Percentiles rank a stretch among this genome's conserved stretches.
These are phyloP conservation scores for Cylindrodendrum hubeiense DNA, from an alignment of 2,329 filamentous ascomycete genomes.

Conservation along the genomic window DNA sequence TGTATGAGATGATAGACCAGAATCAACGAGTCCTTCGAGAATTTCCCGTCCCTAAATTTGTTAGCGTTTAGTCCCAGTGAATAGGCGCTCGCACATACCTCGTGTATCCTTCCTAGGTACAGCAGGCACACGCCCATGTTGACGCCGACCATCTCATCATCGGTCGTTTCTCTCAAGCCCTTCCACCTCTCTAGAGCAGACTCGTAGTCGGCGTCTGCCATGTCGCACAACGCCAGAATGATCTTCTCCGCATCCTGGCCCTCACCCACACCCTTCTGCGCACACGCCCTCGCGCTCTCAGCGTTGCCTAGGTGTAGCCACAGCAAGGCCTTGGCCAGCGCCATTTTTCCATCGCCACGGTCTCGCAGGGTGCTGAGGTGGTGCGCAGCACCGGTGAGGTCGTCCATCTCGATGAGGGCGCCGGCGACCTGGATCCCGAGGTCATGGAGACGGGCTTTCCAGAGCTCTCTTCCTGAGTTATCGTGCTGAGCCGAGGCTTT, in stretches of 20 bases:
- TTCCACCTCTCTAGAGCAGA: conserved; percentile 74
- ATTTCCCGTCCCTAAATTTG: conserved; percentile 69
- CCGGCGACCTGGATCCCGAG: conserved; percentile 77
- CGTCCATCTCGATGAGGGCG: conserved; percentile 86
- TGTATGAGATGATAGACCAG: conserved; percentile 78
- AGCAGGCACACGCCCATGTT: conserved; percentile 88
- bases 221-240: conserved; percentile 77
- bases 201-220: conserved; percentile 82
- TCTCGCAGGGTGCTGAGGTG: conserved; percentile 74
- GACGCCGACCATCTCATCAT: conserved; percentile 79
- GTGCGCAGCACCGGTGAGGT: conserved; percentile 81
- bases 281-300: conserved; percentile 70
- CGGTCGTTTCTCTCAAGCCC: conserved; percentile 54
- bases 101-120: conserved; percentile 81
- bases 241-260: conserved; percentile 58
- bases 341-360: conserved; percentile 54
- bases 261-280: conserved; percentile 49
- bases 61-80: conserved; percentile 24
- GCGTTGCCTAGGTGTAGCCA: conserved; percentile 85
- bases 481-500: conserved; percentile 59
- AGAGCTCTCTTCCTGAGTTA: conserved; percentile 70
- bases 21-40: conserved; percentile 74
- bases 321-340: conserved; percentile 71
- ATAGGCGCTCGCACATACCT: conserved; percentile 61
- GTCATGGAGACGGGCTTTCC: conserved; percentile 80